These are phyloP conservation scores for Rickenella mellea DNA, from an alignment of 768 basidiomycete species.

Conservation along the genomic window DNA sequence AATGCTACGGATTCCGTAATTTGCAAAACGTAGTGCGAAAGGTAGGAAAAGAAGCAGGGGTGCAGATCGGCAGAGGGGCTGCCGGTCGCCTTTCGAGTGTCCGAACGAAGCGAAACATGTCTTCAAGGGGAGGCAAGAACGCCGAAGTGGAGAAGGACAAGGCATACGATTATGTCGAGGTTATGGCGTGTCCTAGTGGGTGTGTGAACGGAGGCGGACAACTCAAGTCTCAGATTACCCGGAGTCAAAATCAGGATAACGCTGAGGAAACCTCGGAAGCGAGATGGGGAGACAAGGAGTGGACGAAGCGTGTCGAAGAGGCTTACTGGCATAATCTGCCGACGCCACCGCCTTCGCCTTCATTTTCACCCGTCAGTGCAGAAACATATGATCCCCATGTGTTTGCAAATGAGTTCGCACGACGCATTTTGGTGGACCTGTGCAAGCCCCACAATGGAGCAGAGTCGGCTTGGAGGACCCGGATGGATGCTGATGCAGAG, in stretches of 20 bases:
- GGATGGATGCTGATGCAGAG: constrained; percentile 35
- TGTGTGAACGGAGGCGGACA: constrained; percentile 98
- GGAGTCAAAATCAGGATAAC: constrained; percentile 13
- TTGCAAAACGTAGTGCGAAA: constrained; percentile 93
- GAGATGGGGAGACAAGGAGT: constrained; percentile 77
- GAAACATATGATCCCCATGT: background rate
- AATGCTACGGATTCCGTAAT: constrained; percentile 96
- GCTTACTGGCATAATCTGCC: constrained; percentile 63
- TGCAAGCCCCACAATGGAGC: constrained; percentile 16
- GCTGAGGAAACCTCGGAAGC: constrained; percentile 35
- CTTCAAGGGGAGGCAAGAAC: background rate
- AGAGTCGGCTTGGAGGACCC: constrained; percentile 19
- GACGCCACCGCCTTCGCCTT: constrained; percentile 37
- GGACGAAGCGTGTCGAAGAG: constrained; percentile 73
- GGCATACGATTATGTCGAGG: constrained; percentile 86
- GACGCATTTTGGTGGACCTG: constrained; percentile 31
- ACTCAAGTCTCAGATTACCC: constrained; percentile 29
- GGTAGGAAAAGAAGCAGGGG: constrained; percentile 76
- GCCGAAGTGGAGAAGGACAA: constrained; percentile 22
- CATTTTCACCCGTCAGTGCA: background rate
- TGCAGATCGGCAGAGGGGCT: constrained; percentile 63
- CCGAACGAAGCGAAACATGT: constrained; percentile 12
- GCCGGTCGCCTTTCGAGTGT: constrained; percentile 36
- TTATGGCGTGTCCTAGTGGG: constrained; percentile 98
- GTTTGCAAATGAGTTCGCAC: constrained; percentile 28